Conservation (phyloP, 768 basidiomycete species). For the Phlegmacium glaucopus region DNA sequence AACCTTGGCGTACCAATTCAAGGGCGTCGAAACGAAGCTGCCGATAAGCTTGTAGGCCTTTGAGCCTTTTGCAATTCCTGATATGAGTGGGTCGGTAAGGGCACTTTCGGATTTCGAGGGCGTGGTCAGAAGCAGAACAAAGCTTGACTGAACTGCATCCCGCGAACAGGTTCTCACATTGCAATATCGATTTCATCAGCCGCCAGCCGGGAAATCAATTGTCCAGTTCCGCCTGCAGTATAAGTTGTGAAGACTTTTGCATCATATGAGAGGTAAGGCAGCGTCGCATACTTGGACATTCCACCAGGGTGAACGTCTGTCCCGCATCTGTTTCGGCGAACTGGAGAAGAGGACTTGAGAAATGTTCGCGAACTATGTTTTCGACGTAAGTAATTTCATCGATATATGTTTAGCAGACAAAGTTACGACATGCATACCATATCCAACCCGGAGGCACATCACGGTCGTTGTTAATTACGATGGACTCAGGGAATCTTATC, state of each 20-base stretch:
- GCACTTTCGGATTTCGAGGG: constrained; percentile 39
- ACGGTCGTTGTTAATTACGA: background rate
- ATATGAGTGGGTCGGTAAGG: constrained; percentile 86
- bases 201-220: constrained; percentile 71
- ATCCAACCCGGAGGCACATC: constrained; percentile 36
- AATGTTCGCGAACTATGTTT: constrained; percentile 74
- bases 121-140: background rate
- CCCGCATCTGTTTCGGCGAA: constrained; percentile 67
- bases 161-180: constrained; percentile 44
- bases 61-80: constrained; percentile 89
- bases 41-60: constrained; percentile 88
- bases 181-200: constrained; percentile 80
- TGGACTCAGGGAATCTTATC: too few species aligned
- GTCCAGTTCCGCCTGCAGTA: constrained; percentile 77
- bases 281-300: constrained; percentile 70
- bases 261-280: background rate
- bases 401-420: background rate
- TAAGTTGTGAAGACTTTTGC: background rate
- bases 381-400: background rate
- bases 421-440: constrained; percentile 29
- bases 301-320: constrained; percentile 76
- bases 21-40: constrained; percentile 84
- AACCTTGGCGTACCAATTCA: constrained; percentile 66
- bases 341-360: constrained; percentile 89
- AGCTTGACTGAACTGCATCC: background rate